Conservation (phyloP, 306 rosid species). For the Fragaria iinumae region DNA sequence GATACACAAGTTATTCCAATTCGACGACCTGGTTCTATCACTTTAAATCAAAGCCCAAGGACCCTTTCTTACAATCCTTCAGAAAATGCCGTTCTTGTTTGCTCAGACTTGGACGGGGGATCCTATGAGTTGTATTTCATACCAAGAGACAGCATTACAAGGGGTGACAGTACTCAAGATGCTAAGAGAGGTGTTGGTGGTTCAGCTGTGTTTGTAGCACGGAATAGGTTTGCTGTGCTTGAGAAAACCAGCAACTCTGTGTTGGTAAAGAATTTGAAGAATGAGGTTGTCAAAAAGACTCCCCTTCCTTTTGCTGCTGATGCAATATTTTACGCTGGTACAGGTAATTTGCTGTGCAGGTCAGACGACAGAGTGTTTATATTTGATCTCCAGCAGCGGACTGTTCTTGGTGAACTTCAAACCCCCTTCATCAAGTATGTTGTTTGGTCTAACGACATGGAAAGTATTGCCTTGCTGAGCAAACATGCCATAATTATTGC, state of each 20-base stretch:
- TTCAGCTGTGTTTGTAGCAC: conserved; percentile 87
- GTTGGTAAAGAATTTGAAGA: conserved; percentile 61
- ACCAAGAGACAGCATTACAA: conserved; percentile 66
- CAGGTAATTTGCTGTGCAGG: conserved; percentile 80
- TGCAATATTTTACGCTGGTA: conserved; percentile 90
- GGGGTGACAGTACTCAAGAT: conserved; percentile 77
- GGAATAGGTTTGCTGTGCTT: conserved; percentile 90
- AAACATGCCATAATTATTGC: conserved; percentile 87
- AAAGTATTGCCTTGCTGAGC: conserved; percentile 87
- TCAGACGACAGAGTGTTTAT: conserved; percentile 79
- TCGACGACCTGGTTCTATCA: conserved; percentile 78
- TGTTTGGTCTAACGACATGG: conserved; percentile 87
- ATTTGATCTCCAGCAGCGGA: conserved; percentile 83
- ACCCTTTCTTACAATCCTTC: conserved; percentile 78
- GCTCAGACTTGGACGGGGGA: conserved; percentile 90
- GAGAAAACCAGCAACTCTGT: conserved; percentile 78
- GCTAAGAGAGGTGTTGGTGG: conserved; percentile 92
- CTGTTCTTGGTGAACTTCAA: conserved; percentile 75
- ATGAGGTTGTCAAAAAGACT: conserved; percentile 72
- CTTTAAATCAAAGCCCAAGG: conserved; percentile 83
- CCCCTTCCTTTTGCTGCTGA: conserved; percentile 66
- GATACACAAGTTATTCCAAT: conserved; percentile 80
- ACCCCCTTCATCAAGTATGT: conserved; percentile 85
- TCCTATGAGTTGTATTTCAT: conserved; percentile 82
- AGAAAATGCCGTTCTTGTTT: conserved; percentile 84